Percentiles rank a stretch among this genome's conserved stretches.
Conservation (phyloP, 768 basidiomycete species). For the Nidularia sp. region DNA sequence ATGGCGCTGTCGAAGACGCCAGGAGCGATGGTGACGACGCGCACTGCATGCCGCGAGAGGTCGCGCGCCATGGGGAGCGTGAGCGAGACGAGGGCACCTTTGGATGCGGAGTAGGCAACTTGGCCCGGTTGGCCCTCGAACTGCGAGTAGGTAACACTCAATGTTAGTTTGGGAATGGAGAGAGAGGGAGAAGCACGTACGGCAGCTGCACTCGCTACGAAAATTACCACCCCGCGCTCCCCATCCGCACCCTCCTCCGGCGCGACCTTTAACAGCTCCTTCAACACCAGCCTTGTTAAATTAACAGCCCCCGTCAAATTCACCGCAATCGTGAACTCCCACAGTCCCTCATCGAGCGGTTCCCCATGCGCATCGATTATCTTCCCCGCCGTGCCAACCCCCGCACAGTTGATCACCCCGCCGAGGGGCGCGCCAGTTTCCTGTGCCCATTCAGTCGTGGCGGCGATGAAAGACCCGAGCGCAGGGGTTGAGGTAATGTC, state of each 20-base stretch:
- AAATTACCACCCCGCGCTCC: constrained; percentile 55
- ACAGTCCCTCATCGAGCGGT: constrained; percentile 45
- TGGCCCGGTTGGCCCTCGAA: constrained; percentile 58
- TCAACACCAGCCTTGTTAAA: constrained; percentile 48
- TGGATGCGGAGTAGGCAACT: constrained; percentile 50
- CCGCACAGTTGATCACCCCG: constrained; percentile 58
- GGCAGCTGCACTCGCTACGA: constrained; percentile 53
- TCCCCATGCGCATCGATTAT: constrained; percentile 42
- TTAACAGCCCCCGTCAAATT: constrained; percentile 61
- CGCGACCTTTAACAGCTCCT: constrained; percentile 42
- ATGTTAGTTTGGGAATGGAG: background rate
- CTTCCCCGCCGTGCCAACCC: constrained; percentile 41
- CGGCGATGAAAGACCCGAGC: constrained; percentile 32
- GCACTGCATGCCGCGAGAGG: constrained; percentile 44
- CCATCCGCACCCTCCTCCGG: constrained; percentile 43
- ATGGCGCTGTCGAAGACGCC: constrained; percentile 46
- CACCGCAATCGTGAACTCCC: constrained; percentile 47
- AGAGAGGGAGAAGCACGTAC: constrained; percentile 20
- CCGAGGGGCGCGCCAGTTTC: constrained; percentile 43
- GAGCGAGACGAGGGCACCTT: constrained; percentile 55
- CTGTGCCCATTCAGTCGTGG: constrained; percentile 33
- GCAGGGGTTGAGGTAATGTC: constrained; percentile 35
- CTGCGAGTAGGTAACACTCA: constrained; percentile 17
- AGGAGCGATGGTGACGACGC: constrained; percentile 55
- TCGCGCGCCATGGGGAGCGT: constrained; percentile 60